Conservation (phyloP, 768 basidiomycete genomes). For the Leccinum rimulosum region DNA sequence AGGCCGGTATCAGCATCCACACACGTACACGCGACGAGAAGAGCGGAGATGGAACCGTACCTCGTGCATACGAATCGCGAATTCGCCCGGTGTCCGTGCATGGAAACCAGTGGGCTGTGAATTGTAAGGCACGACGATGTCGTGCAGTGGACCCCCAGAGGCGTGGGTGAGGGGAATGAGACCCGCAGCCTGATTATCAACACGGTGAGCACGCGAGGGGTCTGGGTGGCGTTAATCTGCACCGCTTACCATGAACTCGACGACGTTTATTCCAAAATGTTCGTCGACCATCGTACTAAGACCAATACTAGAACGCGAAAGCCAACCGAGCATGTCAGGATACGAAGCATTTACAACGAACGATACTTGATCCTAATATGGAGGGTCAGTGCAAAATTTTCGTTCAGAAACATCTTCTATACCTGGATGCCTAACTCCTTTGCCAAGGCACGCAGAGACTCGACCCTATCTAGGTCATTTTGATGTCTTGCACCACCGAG, state of each 20-base stretch:
- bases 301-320: constrained; percentile 77
- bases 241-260: constrained; percentile 87
- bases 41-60: constrained; percentile 28
- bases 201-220: constrained; percentile 12
- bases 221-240: not conserved
- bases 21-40: constrained; percentile 1
- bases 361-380: constrained; percentile 57
- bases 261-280: constrained; percentile 97
- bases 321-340: constrained; percentile 61
- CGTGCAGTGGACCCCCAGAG: constrained; percentile 87
- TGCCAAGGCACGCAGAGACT: constrained; percentile 55
- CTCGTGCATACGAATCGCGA: constrained; percentile 63
- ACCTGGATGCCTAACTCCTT: constrained; percentile 65
- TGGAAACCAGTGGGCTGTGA: constrained; percentile 82
- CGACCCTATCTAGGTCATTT: constrained; percentile 69
- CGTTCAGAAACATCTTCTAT: constrained; percentile 14
- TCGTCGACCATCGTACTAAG: constrained; percentile 98
- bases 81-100: constrained; percentile 61
- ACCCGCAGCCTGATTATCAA: constrained; percentile 76
- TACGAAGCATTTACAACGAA: constrained; percentile 87
- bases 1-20: constrained; percentile 11
- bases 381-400: constrained; percentile 1
- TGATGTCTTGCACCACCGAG: constrained; percentile 85
- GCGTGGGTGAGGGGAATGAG: constrained; percentile 90
- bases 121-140: constrained; percentile 83